Evolutionary conservation across 768 basidiomycete species (phyloP), one percentile per base, ranked within the genome.

Genomic region (Mycena leptocephala): DNA sequence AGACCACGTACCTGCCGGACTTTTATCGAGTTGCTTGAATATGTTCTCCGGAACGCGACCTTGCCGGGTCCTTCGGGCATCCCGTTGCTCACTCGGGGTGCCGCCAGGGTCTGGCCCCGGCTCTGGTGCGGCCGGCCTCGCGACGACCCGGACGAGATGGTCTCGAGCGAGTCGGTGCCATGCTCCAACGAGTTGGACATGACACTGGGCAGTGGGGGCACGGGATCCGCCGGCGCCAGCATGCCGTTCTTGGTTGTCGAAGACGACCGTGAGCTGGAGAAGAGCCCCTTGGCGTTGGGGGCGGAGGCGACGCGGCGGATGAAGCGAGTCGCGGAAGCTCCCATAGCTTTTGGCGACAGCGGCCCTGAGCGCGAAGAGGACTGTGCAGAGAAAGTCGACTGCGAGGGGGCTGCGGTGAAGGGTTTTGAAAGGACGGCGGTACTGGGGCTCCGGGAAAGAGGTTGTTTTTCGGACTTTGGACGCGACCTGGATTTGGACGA

Each of bases 1-100:
- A 5, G 30, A 4, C 10, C 5, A 62, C 71, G 83, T 85, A 96
- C 97, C 86, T 94, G 92, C 81, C 93, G 90, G 79, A 97, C 93
- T 87, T 98, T 98, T 87, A 99, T 99, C 24, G 97, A 98, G 85
- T 98, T 98, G 82, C 96, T 97, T 48, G 96, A 98, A 86, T 99
- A 99, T 58, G 98, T 99, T 81, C 98, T 88, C 72, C 96, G 91
- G 84, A 99, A 99, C 33, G 95, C 91, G 76, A 91, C 86, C 84
- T 92, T 92, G 71, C 90, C 90, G 26, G 93, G 92, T 10, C 88
- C 89, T 28, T 88, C 90, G 70, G 82, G 78, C 28, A 80, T 82
- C 46, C 90, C 88, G 70, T 88, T 91, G 69, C 85, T 86, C 30
- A 90, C 84, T 65, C 89, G 87, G 68, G 88, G 84, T 75, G 84